These are phyloP conservation scores for Xanthoconium stramineum DNA, from an alignment of 768 basidiomycete genomes.

Conservation along the genomic window DNA sequence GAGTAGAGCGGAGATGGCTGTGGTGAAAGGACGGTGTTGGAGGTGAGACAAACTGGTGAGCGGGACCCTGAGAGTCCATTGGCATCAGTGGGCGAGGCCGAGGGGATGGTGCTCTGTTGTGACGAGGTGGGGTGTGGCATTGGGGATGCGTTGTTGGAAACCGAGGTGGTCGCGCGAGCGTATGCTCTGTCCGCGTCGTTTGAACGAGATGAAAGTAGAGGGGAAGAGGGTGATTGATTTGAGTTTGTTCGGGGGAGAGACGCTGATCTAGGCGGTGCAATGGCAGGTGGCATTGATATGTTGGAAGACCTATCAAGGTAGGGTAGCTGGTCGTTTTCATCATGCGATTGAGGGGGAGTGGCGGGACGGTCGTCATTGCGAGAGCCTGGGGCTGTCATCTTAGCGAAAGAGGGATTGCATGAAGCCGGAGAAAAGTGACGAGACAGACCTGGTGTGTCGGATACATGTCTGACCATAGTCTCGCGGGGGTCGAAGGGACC, in stretches of 20 bases:
- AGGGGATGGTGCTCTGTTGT: slow-evolving; percentile 5
- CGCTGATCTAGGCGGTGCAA: slow-evolving; percentile 20
- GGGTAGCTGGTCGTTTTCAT: slow-evolving; percentile 2
- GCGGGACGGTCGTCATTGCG: slow-evolving; percentile 22
- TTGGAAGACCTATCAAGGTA: slow-evolving; percentile 1
- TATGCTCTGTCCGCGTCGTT: slow-evolving; percentile 12
- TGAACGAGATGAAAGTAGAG: slow-evolving; percentile 19
- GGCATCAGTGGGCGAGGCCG: not conserved
- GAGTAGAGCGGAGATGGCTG: slow-evolving; percentile 5
- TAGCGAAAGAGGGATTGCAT: not conserved
- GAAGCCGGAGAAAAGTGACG: not conserved
- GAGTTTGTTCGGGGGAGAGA: slow-evolving; percentile 20
- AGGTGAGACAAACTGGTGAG: slow-evolving; percentile 16
- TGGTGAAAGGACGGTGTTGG: slow-evolving; percentile 16
- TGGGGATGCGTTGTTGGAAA: slow-evolving; percentile 1
- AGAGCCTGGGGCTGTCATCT: slow-evolving; percentile 4
- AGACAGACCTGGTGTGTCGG: slow-evolving; percentile 35
- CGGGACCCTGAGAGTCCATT: slow-evolving; percentile 1
- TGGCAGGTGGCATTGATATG: slow-evolving; percentile 4
- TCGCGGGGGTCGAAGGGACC: slow-evolving; percentile 25
- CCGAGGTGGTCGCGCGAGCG: slow-evolving; percentile 4
- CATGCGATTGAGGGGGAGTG: slow-evolving; percentile 19
- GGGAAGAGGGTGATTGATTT: not conserved
- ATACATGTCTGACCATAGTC: slow-evolving; percentile 23
- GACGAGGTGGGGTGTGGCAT: slow-evolving; percentile 3